These are phyloP conservation scores for Trichoderma aggressivum DNA, from an alignment of 2,329 filamentous ascomycete genomes.

Conservation along the genomic window DNA sequence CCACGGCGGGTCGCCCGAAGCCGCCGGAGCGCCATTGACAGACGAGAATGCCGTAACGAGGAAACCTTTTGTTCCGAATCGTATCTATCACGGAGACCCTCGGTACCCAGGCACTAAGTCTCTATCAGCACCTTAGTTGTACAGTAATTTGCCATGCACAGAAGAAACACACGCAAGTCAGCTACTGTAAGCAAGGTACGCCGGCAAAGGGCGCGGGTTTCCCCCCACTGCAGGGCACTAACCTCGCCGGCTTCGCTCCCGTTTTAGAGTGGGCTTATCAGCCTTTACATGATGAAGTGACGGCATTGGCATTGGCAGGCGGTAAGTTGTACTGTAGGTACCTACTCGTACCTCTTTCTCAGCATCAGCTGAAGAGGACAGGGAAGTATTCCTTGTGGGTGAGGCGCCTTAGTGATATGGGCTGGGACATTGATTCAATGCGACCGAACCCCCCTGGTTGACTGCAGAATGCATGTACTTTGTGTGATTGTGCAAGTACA, in stretches of 20 bases:
- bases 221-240: constrained; percentile 5
- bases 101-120: not conserved
- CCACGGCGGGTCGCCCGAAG: constrained; percentile 2
- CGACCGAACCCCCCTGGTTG: not conserved
- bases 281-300: constrained; percentile 18
- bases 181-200: not conserved
- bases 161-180: not conserved
- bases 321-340: not conserved
- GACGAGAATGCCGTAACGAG: constrained; percentile 9
- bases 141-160: not conserved
- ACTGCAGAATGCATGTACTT: not conserved
- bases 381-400: not conserved
- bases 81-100: not conserved
- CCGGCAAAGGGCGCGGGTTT: not conserved
- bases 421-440: not conserved
- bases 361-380: not conserved
- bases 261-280: constrained; percentile 16
- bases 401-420: not conserved
- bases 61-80: not conserved
- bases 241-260: constrained; percentile 3
- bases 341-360: not conserved
- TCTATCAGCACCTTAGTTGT: not conserved
- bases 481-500: not conserved
- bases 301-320: not conserved
- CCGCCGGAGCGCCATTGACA: constrained; percentile 9